Percentiles rank a stretch among this genome's conserved stretches.
phyloP scores from a whole-genome alignment of 371 early-diverging fungal genomes.

The Actinomortierella ambigua region DNA sequence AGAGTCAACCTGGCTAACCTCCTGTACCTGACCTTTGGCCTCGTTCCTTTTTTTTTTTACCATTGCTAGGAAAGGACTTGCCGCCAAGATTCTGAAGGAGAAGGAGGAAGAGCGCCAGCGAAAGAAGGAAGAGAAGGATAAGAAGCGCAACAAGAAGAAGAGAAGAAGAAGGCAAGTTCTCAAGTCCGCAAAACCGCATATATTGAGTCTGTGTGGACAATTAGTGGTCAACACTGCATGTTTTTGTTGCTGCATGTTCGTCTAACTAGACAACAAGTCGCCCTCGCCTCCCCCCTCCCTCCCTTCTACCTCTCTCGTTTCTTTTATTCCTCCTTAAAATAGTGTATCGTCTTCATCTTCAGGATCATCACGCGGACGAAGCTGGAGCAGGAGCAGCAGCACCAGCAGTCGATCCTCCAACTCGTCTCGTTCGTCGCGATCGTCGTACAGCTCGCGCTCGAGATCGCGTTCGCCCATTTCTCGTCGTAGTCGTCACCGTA shows the following conservation, averaged over 20 bases:
- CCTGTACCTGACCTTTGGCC: no score
- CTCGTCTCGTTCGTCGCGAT: constrained; percentile 15
- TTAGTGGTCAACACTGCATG: constrained; percentile 6
- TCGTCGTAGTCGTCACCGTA: constrained; percentile 1
- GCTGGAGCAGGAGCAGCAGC: constrained; percentile 14
- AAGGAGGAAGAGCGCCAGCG: constrained; percentile 50
- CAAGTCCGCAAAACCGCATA: neutral
- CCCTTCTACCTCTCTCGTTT: no score
- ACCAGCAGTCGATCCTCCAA: constrained; percentile 21
- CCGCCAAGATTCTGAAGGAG: constrained; percentile 58
- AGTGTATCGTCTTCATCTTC: constrained; percentile 20
- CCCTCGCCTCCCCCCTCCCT: no score
- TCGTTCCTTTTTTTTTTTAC: neutral
- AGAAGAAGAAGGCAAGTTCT: constrained; percentile 11
- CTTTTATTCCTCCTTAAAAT: neutral
- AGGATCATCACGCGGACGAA: constrained; percentile 24
- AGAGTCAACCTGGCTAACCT: no score
- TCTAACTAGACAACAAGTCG: constrained; percentile 2
- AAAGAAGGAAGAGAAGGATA: constrained; percentile 20
- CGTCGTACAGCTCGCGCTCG: constrained; percentile 10
- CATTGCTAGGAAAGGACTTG: constrained; percentile 55
- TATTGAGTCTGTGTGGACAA: neutral
- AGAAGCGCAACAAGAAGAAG: constrained; percentile 21
- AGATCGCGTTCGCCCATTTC: neutral
- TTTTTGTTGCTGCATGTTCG: neutral